Base-by-base conservation (phyloP, 345 rosid species). In the Turritis glabra region DNA sequence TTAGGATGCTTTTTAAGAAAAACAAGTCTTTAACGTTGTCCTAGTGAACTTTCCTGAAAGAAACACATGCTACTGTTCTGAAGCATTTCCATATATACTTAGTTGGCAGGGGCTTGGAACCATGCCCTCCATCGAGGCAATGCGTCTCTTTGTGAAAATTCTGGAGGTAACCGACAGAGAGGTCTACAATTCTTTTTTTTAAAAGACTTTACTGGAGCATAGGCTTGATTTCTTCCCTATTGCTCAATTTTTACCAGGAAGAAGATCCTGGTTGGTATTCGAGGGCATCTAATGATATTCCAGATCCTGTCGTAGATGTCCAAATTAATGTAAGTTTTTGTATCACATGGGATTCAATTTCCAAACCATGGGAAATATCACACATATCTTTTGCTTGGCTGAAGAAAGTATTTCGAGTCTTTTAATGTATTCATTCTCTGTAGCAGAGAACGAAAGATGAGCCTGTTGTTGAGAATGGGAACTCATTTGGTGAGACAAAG, bases 141-240 rank as follows among this genome's bases (percentile, higher is more conserved):
- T 96, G 99, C 97, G 98, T 62, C 97, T 96, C 40, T 96, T 96
- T 84, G 98, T 92, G 84, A 96, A 96, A 82, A 89, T 96, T 77
- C 79, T 96, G 76, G 99, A 96, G 99, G 99, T 92, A 60, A 69
- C 40, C 41, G 27, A 72, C 70, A 62, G 21, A 74, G 67, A 29
- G 15, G 29, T 62, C 56, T 72, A 72, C 67, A 32, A 50, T 14
- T 44, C 29, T 22, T 40, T 32, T 32, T 69, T 4, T 6, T 0
- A 5, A 44, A 22, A 33, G 64, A 64, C 25, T 64, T 61, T 35
- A 17, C 59, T 61, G 48, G 47, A 55, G 1, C 22, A 8, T 14
- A 67, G 56, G 26, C 71, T 55, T 78, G 51, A 68, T 67, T 68
- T 62, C 48, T 60, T 55, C 67, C 50, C 53, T 26, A 44, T 46